A percentile compares a stretch with the other conserved stretches of the same genome.
Conservation (phyloP, 768 basidiomycete genomes). For the Rickenella mellea region DNA sequence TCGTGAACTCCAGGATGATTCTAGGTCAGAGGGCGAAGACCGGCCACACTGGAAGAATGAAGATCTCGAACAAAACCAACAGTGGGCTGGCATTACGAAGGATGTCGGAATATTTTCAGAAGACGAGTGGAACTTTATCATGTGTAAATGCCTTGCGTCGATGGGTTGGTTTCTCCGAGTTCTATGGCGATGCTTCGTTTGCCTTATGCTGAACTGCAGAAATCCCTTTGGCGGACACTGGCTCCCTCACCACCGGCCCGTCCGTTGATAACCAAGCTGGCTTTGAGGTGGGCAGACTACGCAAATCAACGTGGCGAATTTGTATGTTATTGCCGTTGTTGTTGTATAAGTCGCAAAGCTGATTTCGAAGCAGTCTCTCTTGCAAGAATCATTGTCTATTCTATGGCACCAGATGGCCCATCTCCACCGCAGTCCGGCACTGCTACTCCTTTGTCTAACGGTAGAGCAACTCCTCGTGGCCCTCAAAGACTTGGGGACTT, state of each 20-base stretch:
- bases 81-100: constrained; percentile 44
- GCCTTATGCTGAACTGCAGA: constrained; percentile 28
- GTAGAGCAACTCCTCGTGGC: constrained; percentile 40
- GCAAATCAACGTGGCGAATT: constrained; percentile 67
- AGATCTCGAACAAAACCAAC: constrained; percentile 25
- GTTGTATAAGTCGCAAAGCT: too few relatives aligned
- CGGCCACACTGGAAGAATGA: constrained; percentile 46
- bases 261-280: constrained; percentile 64
- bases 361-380: constrained; percentile 46
- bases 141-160: constrained; percentile 80
- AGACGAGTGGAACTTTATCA: constrained; percentile 75
- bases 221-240: constrained; percentile 63
- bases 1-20: constrained; percentile 61
- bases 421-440: constrained; percentile 49
- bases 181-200: background rate
- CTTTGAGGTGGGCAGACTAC: constrained; percentile 65
- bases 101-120: constrained; percentile 78
- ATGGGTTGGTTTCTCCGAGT: constrained; percentile 46
- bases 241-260: constrained; percentile 67
- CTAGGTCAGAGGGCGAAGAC: constrained; percentile 49
- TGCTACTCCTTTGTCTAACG: constrained; percentile 62
- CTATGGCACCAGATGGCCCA: constrained; percentile 63
- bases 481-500: constrained; percentile 47
- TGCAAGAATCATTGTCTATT: constrained; percentile 81
- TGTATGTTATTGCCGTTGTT: constrained; percentile 29